These are phyloP conservation scores for Colletotrichum zoysiae DNA, from an alignment of 2,329 filamentous ascomycete genomes.

Conservation along the genomic window DNA sequence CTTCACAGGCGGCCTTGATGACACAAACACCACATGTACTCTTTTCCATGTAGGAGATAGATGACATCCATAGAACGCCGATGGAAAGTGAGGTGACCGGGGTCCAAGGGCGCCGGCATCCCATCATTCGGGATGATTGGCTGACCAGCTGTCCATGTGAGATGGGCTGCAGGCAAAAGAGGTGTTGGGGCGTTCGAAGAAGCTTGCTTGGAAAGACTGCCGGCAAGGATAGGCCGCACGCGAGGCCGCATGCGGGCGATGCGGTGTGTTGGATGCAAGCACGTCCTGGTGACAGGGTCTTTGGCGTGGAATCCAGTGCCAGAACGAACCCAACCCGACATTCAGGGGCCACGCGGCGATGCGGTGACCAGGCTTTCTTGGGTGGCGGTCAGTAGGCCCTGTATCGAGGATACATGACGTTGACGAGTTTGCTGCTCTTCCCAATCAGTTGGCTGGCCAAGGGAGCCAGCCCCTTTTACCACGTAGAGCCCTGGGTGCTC, in stretches of 20 bases:
- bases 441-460: neutral
- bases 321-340: conserved; percentile 18
- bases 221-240: conserved; percentile 37
- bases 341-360: conserved; percentile 13
- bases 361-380: conserved; percentile 15
- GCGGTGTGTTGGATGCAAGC: conserved; percentile 27
- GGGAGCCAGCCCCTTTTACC: conserved; percentile 13
- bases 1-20: neutral
- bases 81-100: conserved; percentile 12
- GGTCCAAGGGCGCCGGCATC: conserved; percentile 4
- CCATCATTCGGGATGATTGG: conserved; percentile 17
- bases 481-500: neutral
- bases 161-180: conserved; percentile 16
- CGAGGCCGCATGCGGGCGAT: conserved; percentile 32
- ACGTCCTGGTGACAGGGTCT: neutral
- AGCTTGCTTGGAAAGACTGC: conserved; percentile 37
- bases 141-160: conserved; percentile 8
- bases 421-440: conserved; percentile 6
- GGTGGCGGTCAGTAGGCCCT: neutral
- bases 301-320: neutral
- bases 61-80: conserved; percentile 1
- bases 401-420: conserved; percentile 5
- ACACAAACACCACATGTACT: neutral
- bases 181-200: conserved; percentile 28
- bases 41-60: neutral